Evolutionary conservation across 306 rosid genomes (phyloP), one percentile per base, ranked within the genome.

Genomic region (Medicago arabica): DNA sequence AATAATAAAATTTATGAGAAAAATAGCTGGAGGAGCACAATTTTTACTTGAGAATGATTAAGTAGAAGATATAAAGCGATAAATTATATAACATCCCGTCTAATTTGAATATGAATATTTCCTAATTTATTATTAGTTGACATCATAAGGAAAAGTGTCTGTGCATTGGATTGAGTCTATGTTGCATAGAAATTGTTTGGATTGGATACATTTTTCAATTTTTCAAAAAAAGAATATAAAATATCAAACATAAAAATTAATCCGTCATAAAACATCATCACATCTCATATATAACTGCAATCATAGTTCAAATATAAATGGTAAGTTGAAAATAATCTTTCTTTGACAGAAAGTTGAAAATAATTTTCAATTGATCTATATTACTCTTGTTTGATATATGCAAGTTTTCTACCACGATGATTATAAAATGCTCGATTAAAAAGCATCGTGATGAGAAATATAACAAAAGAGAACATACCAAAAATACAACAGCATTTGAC

Each of bases 401-500:
- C 62, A 55, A 7, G 34, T 19, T 57, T 19, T 21, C 34, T 57
- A 57, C 15, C n/a, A 57, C 34, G 8, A 21, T 21, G 36, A 10
- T 10, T 57, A 21, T 57, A 57, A 21, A 15, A 57, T 13, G 12
- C 41, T 60, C 6, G 11, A 7, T 6, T 38, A 4, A 38, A 75
- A 47, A n/a, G 16, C 19, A 23, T 44, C 13, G 19, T 54, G 25
- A 31, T 31, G 39, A 34, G 41, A 19, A 19, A 41, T 60, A 21
- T 60, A 59, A 15, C 60, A 54, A 43, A 66, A 54, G 66, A 57
- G 40, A 69, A 62, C 39, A 19, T 34, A 75, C 81, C 80, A 67
- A 69, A 36, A 64, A 54, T 15, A 2, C 10, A 12, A 16, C 75
- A 57, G 44, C 83, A 44, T 28, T 58, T 31, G 79, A 69, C 63